A percentile compares a stretch with the other conserved stretches of the same genome.
Conservation (phyloP, 2,329 filamentous ascomycete genomes). For the Sporothrix curviconia region DNA sequence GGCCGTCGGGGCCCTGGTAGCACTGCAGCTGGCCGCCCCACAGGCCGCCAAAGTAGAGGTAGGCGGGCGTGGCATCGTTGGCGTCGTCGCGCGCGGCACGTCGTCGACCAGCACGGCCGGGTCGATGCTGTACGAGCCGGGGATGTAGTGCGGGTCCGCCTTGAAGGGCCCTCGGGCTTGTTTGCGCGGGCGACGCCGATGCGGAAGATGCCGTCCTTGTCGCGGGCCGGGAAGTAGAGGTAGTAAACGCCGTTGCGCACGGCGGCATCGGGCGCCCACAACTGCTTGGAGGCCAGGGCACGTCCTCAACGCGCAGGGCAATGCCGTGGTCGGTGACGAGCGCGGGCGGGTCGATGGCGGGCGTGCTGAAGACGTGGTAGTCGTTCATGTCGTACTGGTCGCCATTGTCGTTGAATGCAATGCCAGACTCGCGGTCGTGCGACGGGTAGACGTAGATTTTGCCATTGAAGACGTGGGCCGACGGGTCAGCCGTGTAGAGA, state of each 20-base stretch:
- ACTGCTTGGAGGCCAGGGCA: constrained; percentile 72
- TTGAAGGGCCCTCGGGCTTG: constrained; percentile 61
- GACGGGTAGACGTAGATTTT: constrained; percentile 75
- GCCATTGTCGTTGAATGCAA: constrained; percentile 74
- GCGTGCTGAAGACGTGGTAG: constrained; percentile 68
- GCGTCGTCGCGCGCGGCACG: constrained; percentile 63
- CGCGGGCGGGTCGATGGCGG: constrained; percentile 45
- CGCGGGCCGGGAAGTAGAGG: constrained; percentile 70
- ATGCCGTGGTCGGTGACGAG: constrained; percentile 67
- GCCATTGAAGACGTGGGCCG: constrained; percentile 71
- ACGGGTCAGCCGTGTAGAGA: constrained; percentile 74
- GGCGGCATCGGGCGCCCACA: constrained; percentile 76
- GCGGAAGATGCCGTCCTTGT: constrained; percentile 62
- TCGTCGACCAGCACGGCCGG: constrained; percentile 68
- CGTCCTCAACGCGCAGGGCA: constrained; percentile 55
- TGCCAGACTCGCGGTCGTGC: constrained; percentile 69
- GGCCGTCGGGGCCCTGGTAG: constrained; percentile 42
- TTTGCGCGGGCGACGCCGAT: constrained; percentile 65
- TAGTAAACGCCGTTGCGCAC: constrained; percentile 61
- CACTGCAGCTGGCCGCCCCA: constrained; percentile 79
- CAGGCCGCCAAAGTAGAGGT: constrained; percentile 70
- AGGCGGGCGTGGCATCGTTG: constrained; percentile 27
- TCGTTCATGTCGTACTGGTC: constrained; percentile 81
- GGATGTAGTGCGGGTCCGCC: constrained; percentile 57
- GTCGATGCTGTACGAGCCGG: constrained; percentile 69